phyloP scores from a whole-genome alignment of 176 grass and related monocot genomes.

The Echinochloa phyllopogon region DNA sequence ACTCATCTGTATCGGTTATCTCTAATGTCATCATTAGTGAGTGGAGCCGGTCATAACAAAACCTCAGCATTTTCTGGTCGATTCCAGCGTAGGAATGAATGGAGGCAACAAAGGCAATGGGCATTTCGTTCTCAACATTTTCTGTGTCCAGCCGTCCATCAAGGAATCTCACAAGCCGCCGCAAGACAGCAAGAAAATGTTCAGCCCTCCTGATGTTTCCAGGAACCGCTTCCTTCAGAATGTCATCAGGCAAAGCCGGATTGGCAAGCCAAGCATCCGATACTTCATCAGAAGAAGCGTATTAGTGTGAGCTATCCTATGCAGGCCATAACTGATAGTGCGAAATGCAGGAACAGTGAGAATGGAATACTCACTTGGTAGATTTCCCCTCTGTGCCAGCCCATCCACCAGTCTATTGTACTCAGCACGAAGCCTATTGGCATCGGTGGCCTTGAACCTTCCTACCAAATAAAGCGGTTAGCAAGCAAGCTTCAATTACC shows the following conservation, averaged over 20 bases:
- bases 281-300: conserved; percentile 56
- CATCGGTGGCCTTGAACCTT: conserved; percentile 99
- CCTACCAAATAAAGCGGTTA: conserved; percentile 79
- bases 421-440: conserved; percentile 85
- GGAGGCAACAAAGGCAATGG: conserved; percentile 74
- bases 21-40: conserved; percentile 92
- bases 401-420: conserved; percentile 93
- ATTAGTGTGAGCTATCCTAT: background rate
- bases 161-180: conserved; percentile 76
- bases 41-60: conserved; percentile 89
- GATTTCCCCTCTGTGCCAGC: conserved; percentile 90
- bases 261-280: conserved; percentile 93
- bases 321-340: background rate
- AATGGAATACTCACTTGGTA: conserved; percentile 66
- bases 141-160: conserved; percentile 73
- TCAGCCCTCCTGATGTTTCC: conserved; percentile 94
- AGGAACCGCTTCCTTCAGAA: conserved; percentile 91
- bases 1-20: conserved; percentile 90
- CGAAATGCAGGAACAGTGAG: background rate
- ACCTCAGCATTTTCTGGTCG: conserved; percentile 96
- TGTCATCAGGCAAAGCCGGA: conserved; percentile 81
- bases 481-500: conserved; percentile 32
- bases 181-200: conserved; percentile 88
- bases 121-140: conserved; percentile 90
- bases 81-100: conserved; percentile 88